Conservation (phyloP, 768 basidiomycete species). For the Russula abietina region DNA sequence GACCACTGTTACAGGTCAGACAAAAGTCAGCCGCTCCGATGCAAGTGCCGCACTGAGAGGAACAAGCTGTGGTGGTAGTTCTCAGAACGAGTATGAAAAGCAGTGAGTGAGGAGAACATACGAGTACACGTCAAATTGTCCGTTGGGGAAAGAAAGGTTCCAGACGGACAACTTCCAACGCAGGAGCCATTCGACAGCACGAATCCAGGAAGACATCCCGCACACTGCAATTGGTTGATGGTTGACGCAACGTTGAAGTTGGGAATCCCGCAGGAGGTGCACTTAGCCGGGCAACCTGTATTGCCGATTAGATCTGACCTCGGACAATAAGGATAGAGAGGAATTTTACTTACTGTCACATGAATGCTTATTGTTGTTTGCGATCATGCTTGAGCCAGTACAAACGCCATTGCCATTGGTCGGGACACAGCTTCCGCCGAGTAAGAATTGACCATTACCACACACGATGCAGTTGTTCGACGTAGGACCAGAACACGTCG, state of each 20-base stretch:
- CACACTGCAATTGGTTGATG: no score
- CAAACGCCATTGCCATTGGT: constrained; percentile 68
- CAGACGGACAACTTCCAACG: constrained; percentile 61
- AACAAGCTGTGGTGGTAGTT: no score
- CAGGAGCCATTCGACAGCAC: constrained; percentile 68
- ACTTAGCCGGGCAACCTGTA: constrained; percentile 76
- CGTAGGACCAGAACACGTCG: constrained; percentile 61
- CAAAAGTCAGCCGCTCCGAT: no score
- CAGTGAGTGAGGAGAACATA: constrained; percentile 34
- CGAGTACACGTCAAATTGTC: constrained; percentile 72
- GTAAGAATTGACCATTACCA: constrained; percentile 49
- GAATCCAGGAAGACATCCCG: no score
- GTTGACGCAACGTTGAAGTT: no score
- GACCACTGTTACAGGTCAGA: no score
- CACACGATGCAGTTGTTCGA: constrained; percentile 72
- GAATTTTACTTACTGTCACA: constrained; percentile 71
- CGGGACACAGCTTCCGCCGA: constrained; percentile 67
- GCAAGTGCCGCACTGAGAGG: no score
- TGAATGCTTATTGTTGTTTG: constrained; percentile 74
- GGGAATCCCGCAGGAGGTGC: no score
- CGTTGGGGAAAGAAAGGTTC: constrained; percentile 62
- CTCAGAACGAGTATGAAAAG: constrained; percentile 17
- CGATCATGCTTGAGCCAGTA: constrained; percentile 60
- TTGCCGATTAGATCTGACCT: constrained; percentile 14
- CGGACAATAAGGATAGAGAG: background rate